phyloP scores from a whole-genome alignment of 331 rosid species.

The Cydonia oblonga region DNA sequence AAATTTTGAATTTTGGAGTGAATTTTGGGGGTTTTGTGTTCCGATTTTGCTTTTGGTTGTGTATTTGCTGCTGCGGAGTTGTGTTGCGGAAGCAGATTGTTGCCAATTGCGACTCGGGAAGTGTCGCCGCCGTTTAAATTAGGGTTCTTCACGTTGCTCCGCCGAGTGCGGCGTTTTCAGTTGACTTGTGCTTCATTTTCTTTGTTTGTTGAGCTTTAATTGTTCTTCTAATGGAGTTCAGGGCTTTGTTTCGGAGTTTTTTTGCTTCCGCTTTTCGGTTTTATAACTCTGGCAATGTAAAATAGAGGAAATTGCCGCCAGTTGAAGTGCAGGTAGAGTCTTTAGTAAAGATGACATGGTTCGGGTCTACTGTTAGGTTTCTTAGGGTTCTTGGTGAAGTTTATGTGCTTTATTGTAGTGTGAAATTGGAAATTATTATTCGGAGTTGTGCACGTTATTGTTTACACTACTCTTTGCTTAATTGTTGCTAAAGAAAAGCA shows the following conservation, averaged over 20 bases:
- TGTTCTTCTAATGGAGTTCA: background rate
- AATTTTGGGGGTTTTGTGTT: slow-evolving; percentile 13
- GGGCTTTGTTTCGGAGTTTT: background rate
- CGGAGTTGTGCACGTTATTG: background rate
- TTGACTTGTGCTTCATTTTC: background rate
- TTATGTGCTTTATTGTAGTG: too few species aligned
- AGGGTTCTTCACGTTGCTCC: slow-evolving; percentile 10
- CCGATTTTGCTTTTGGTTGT: background rate
- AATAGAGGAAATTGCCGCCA: background rate
- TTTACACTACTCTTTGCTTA: background rate
- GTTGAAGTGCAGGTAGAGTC: slow-evolving; percentile 8
- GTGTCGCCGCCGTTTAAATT: background rate
- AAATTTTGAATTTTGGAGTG: slow-evolving; percentile 8
- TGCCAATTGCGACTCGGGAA: background rate
- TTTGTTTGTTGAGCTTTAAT: slow-evolving; percentile 1
- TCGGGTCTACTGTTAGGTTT: background rate
- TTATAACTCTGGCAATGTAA: background rate
- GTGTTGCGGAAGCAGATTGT: slow-evolving; percentile 11
- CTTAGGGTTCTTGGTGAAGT: background rate
- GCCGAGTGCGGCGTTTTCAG: background rate
- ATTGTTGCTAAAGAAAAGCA: background rate
- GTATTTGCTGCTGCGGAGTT: slow-evolving; percentile 4
- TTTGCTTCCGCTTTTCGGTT: background rate
- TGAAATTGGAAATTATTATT: background rate
- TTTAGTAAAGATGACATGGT: background rate